Conservation (phyloP, 2,329 filamentous ascomycete species). For the Penicillium sp. region DNA sequence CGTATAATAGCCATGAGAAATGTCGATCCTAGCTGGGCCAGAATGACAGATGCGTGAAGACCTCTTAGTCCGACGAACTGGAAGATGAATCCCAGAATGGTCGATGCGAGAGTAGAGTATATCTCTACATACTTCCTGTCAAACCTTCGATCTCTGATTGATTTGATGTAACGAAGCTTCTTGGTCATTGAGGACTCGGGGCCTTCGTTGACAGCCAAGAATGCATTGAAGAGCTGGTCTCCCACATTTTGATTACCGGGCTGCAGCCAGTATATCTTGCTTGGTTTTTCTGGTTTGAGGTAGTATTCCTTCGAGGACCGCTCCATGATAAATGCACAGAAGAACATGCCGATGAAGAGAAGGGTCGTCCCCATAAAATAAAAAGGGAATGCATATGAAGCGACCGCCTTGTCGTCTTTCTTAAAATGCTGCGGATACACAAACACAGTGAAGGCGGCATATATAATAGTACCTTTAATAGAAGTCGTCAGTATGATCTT, state of each 20-base stretch:
- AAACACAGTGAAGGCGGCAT: slow-evolving; percentile 32
- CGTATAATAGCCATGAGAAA: slow-evolving; percentile 40
- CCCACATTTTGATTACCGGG: slow-evolving; percentile 39
- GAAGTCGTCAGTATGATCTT: background rate
- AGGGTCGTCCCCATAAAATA: slow-evolving; percentile 34
- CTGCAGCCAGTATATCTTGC: slow-evolving; percentile 41
- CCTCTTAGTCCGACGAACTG: slow-evolving; percentile 43
- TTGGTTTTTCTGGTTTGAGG: slow-evolving; percentile 24
- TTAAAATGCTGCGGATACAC: slow-evolving; percentile 27
- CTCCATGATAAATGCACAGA: slow-evolving; percentile 38
- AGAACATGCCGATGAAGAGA: slow-evolving; percentile 35
- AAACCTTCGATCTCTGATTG: slow-evolving; percentile 19
- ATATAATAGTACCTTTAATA: slow-evolving; percentile 28
- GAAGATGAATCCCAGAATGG: slow-evolving; percentile 36
- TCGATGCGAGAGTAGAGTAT: slow-evolving; percentile 24
- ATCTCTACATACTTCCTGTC: slow-evolving; percentile 19
- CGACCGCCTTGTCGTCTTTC: slow-evolving; percentile 25
- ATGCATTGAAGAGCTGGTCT: slow-evolving; percentile 41
- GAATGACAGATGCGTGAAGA: slow-evolving; percentile 38
- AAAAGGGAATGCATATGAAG: slow-evolving; percentile 36
- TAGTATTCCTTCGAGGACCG: slow-evolving; percentile 31
- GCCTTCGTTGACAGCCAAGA: slow-evolving; percentile 32
- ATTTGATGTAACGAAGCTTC: slow-evolving; percentile 31
- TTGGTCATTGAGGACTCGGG: slow-evolving; percentile 11
- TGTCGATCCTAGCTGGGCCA: slow-evolving; percentile 37